Evolutionary conservation across 2,329 filamentous ascomycete genomes (phyloP), one percentile per base, ranked within the genome.

Genomic region (Arthroderma sp.): DNA sequence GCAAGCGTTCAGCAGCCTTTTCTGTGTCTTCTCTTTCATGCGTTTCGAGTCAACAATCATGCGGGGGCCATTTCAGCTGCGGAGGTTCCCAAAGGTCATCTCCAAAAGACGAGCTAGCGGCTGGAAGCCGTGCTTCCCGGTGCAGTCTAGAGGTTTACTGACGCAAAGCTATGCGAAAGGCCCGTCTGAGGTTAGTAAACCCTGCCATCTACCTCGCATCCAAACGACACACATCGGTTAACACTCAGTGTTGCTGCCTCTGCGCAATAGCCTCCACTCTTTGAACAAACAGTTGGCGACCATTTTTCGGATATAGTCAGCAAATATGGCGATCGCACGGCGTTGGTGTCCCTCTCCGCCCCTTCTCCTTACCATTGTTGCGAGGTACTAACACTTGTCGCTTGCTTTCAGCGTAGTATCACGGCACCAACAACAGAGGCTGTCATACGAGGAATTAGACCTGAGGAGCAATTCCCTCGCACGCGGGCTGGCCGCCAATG

Each of bases 381-480:
- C 9, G n/a, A 39, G 6, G 33, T 5, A 29, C 28, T 4, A 5
- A 28, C 11, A 15, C 43, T 50, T 33, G 49, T 37, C 34, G 6
- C 29, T 45, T 42, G 5, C 7, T 4, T 8, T 29, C 40, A 76
- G 74, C 6, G 72, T 80, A 27, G 67, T 80, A 43, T 78, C 70
- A 1, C 70, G 68, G 39, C 67, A 79, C 47, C 85, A 91, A 55
- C 75, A 73, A 38, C 65, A 64, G 2, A 71, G 68, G 1, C 68
- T 93, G 45, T 89, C 80, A 0, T 96, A 94, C 61, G 67, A 78
- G 41, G 71, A 71, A 4, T 76, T 98, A 6, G 85, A 96, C 60
- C 65, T 72, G 2, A 72, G 77, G 47, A 94, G 86, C 50, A 89
- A 87, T 68, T 70, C 74, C 2, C 69, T 94, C 6, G 86, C 87